Percentiles rank a stretch among this genome's conserved stretches.
Conservation (phyloP, 768 basidiomycete species). For the Exidia glandulosa region DNA sequence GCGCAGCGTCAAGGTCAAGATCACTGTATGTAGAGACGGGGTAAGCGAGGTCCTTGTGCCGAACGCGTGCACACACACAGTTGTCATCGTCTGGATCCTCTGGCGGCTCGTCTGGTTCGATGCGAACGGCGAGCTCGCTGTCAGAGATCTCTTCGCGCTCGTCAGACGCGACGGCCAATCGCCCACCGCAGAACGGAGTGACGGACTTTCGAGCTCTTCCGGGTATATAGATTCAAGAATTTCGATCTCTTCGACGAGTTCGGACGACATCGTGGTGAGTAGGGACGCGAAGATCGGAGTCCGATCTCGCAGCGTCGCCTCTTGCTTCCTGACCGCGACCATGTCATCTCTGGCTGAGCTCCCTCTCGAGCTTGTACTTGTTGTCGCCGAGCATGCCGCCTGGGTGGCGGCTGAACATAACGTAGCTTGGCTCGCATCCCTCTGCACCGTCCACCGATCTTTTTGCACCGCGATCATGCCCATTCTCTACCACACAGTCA, state of each 20-base stretch:
- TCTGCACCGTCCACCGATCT: too few species aligned
- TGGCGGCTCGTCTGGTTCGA: slow-evolving; percentile 73
- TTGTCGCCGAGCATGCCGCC: too few species aligned
- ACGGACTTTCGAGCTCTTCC: slow-evolving; percentile 84
- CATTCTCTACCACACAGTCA: too few species aligned
- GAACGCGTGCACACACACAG: slow-evolving; percentile 15
- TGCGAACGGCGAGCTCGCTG: slow-evolving; percentile 67
- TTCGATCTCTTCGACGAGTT: slow-evolving; percentile 84
- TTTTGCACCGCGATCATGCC: too few species aligned
- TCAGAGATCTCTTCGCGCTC: slow-evolving; percentile 67
- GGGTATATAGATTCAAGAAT: slow-evolving; percentile 96
- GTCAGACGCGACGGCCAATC: slow-evolving; percentile 33
- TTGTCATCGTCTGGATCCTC: slow-evolving; percentile 41
- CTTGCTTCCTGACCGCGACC: too few species aligned
- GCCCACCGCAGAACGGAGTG: slow-evolving; percentile 15
- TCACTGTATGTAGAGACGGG: slow-evolving; percentile 36
- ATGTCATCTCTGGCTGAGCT: too few species aligned
- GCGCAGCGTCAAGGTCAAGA: slow-evolving; percentile 55
- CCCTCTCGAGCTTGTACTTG: too few species aligned
- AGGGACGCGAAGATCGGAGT: background rate
- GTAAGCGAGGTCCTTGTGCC: slow-evolving; percentile 5
- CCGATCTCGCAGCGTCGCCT: background rate
- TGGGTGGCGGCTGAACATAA: too few species aligned
- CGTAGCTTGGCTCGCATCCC: too few species aligned
- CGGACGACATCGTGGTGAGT: slow-evolving; percentile 47